Evolutionary conservation across 2,329 filamentous ascomycete species (phyloP).

Genomic region (Penicillium decumbens): DNA sequence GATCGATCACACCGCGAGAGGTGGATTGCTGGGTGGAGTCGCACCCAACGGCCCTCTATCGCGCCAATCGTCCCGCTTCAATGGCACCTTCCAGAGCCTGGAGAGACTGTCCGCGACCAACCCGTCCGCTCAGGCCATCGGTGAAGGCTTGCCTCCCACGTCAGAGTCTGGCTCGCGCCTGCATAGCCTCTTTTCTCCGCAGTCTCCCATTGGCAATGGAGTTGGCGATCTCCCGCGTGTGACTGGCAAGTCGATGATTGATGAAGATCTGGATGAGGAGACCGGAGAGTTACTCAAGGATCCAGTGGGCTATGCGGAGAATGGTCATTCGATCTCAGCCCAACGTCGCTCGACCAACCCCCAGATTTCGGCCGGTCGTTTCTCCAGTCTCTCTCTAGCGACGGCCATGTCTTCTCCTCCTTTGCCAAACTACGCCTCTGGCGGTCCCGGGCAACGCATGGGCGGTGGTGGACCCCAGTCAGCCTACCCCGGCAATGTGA

Average conservation of each 20-base stretch:
- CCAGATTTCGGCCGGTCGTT: slow-evolving; percentile 63
- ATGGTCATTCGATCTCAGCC: slow-evolving; percentile 49
- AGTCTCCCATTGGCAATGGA: slow-evolving; percentile 55
- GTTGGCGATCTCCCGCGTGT: slow-evolving; percentile 50
- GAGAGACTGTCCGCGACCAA: slow-evolving; percentile 53
- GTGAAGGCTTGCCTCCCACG: slow-evolving; percentile 49
- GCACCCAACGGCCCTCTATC: slow-evolving; percentile 39
- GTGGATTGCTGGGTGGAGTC: slow-evolving; percentile 31
- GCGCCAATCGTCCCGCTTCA: slow-evolving; percentile 57
- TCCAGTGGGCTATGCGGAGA: slow-evolving; percentile 65
- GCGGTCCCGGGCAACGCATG: slow-evolving; percentile 44
- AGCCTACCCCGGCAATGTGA: slow-evolving; percentile 58
- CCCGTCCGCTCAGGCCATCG: slow-evolving; percentile 43
- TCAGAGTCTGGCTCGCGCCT: slow-evolving; percentile 48
- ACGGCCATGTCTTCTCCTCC: slow-evolving; percentile 59
- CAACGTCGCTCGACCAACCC: slow-evolving; percentile 67
- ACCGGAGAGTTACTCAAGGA: slow-evolving; percentile 60
- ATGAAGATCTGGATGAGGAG: slow-evolving; percentile 60
- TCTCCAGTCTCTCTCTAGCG: slow-evolving; percentile 67
- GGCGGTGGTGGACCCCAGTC: slow-evolving; percentile 49
- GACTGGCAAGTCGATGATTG: slow-evolving; percentile 60
- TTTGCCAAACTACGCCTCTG: slow-evolving; percentile 51
- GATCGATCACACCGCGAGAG: slow-evolving; percentile 47
- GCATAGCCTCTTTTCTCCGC: slow-evolving; percentile 57
- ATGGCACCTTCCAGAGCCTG: slow-evolving; percentile 57